Evolutionary conservation across 257 asterid genomes (phyloP).

Genomic region (Solanum pennellii): DNA sequence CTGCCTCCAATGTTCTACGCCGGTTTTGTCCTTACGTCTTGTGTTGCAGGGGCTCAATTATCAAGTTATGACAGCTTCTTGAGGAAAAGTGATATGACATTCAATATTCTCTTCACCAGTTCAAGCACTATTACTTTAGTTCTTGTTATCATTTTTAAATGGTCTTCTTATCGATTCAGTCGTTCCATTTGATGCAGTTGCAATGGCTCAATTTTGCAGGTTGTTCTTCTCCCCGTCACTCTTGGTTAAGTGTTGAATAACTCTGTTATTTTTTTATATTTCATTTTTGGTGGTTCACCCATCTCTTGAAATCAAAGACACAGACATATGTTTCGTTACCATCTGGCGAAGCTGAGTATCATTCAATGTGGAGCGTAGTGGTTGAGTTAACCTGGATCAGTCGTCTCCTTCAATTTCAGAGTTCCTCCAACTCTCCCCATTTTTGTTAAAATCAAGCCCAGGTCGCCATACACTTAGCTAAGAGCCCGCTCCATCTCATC

Average conservation of each 20-base stretch:
- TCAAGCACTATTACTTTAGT: constrained; percentile 85
- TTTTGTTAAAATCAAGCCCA: no score
- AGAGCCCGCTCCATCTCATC: no score
- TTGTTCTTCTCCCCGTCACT: constrained; percentile 77
- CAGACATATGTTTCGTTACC: no score
- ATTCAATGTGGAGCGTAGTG: no score
- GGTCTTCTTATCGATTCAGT: constrained; percentile 97
- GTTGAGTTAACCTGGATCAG: no score
- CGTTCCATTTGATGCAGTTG: constrained; percentile 90
- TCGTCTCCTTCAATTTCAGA: no score
- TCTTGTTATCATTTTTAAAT: constrained; percentile 65
- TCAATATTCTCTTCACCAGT: constrained; percentile 90
- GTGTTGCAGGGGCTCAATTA: constrained; percentile 95
- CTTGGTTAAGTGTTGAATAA: constrained; percentile 71
- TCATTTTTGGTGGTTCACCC: no score
- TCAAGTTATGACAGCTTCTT: constrained; percentile 95
- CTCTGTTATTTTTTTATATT: no score
- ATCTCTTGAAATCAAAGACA: no score
- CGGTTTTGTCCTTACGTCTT: constrained; percentile 81
- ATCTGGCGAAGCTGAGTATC: no score
- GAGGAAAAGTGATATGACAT: constrained; percentile 88
- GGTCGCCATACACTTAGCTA: no score
- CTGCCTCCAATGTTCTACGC: constrained; percentile 68
- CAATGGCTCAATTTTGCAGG: constrained; percentile 99
- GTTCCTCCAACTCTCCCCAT: no score